phyloP scores from a whole-genome alignment of 352 stramenopile species.

The Pythium aphanidermatum region DNA sequence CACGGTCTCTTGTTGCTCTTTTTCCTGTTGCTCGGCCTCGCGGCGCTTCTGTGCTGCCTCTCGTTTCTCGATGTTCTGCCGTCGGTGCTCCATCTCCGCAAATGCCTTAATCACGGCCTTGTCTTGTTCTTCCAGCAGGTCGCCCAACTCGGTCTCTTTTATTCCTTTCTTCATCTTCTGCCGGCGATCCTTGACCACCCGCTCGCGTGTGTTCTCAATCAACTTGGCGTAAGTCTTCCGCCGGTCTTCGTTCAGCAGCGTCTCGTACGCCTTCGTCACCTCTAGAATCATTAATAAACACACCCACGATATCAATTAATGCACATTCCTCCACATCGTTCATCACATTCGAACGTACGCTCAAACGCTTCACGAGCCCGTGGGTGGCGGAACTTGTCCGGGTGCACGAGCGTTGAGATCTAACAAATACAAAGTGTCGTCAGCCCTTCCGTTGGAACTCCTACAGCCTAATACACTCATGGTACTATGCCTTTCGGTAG shows the following conservation, averaged over 20 bases:
- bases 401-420: slow-evolving; percentile 87
- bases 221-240: slow-evolving; percentile 74
- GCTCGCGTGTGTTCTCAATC: slow-evolving; percentile 67
- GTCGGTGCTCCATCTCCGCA: slow-evolving; percentile 75
- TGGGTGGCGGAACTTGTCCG: slow-evolving; percentile 71
- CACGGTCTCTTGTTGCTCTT: slow-evolving; percentile 58
- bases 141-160: slow-evolving; percentile 61
- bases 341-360: slow-evolving; percentile 37
- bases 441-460: no score
- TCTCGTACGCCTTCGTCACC: slow-evolving; percentile 83
- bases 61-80: slow-evolving; percentile 67
- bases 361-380: slow-evolving; percentile 83
- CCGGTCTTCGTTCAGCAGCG: slow-evolving; percentile 78
- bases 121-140: slow-evolving; percentile 54
- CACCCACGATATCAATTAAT: slow-evolving; percentile 4
- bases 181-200: slow-evolving; percentile 66
- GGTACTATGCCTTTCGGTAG: slow-evolving; percentile 66
- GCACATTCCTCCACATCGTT: no score
- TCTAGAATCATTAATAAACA: slow-evolving; percentile 28
- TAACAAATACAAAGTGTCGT: slow-evolving; percentile 10
- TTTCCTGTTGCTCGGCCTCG: slow-evolving; percentile 68
- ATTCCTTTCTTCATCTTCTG: slow-evolving; percentile 77
- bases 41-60: slow-evolving; percentile 59
- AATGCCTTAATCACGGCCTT: slow-evolving; percentile 81
- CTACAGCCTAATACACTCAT: not conserved